Evolutionary conservation across 2,329 filamentous ascomycete species (phyloP), one percentile per base, ranked within the genome.

Genomic region (Huntiella bhutanensis): DNA sequence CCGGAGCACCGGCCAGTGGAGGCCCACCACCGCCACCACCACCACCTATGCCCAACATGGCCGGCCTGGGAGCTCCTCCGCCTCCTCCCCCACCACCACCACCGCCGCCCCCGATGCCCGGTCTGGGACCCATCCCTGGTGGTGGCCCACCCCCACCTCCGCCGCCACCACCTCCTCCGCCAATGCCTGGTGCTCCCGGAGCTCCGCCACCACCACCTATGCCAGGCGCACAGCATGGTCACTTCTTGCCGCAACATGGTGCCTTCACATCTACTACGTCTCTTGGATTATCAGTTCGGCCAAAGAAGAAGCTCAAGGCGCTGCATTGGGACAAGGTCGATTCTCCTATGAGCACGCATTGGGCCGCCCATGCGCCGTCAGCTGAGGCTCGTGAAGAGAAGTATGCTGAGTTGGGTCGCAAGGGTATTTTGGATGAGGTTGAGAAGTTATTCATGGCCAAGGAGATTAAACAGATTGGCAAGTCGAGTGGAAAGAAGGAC

Each of bases 271-370:
- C 70, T 4, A 64, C 75, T 8, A 56, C 62, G 16, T 72, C 75
- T 5, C 68, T 84, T 54, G 76, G 80, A 38, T 64, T 93, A 55
- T 80, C 84, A 33, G 82, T 86, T 51, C 71, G 88, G 55, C 86
- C 91, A 16, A 96, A 95, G 74, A 96, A 94, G 77, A 98, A 96
- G 70, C 84, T 98, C 62, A 98, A 98, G 75, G 88, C 88, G 49
- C 71, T 98, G 54, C 91, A 98, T 66, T 96, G 91, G 88, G 91
- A 98, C 64, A 96, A 96, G 68, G 85, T 98, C 46, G 91, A 98
- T 62, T 75, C 82, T 45, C 83, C 86, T 16, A 77, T 91, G 59
- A 82, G 85, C 43, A 95, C 88, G 46, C 83, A 95, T 55, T 96
- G 88, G 88, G 87, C 86, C 33, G 72, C 76, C 5, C 85, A 93